Conservation (phyloP, 768 basidiomycete species). For the Auricularia auricula-judae region DNA sequence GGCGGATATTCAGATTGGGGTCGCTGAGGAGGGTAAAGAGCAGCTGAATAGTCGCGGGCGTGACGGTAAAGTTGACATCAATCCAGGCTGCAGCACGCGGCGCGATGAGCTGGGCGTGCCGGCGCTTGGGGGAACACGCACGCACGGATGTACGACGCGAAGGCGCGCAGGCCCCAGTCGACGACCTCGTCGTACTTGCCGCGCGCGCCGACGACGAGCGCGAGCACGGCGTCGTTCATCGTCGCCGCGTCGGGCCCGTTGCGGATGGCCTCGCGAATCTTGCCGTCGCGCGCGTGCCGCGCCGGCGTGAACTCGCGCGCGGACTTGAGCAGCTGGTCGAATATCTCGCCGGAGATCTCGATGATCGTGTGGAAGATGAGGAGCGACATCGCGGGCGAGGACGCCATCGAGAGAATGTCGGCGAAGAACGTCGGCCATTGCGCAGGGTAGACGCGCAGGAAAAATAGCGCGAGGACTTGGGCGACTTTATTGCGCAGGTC, state of each 20-base stretch:
- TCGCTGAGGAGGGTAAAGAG: slow-evolving; percentile 78
- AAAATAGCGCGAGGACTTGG: slow-evolving; percentile 80
- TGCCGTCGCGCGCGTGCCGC: slow-evolving; percentile 71
- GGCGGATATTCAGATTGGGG: slow-evolving; percentile 62
- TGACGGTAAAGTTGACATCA: slow-evolving; percentile 93
- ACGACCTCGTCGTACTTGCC: slow-evolving; percentile 59
- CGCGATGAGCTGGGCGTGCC: slow-evolving; percentile 1
- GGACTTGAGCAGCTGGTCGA: slow-evolving; percentile 86
- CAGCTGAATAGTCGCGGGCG: slow-evolving; percentile 75
- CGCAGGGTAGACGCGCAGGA: slow-evolving; percentile 75
- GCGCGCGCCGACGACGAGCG: slow-evolving; percentile 60
- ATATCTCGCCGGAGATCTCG: slow-evolving; percentile 96
- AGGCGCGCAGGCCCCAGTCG: slow-evolving; percentile 86
- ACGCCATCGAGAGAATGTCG: slow-evolving; percentile 53
- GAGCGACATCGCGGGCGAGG: slow-evolving; percentile 53
- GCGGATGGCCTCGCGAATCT: slow-evolving; percentile 81
- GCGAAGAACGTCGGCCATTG: slow-evolving; percentile 82
- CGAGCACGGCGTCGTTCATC: slow-evolving; percentile 80
- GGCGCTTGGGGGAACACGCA: slow-evolving; percentile 11
- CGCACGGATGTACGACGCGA: slow-evolving; percentile 90
- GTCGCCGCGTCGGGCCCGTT: slow-evolving; percentile 70
- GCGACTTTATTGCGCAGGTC: slow-evolving; percentile 93
- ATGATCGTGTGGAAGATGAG: slow-evolving; percentile 86
- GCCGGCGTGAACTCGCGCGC: slow-evolving; percentile 61
- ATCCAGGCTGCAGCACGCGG: slow-evolving; percentile 70